These are phyloP conservation scores for Xerocomellus amylosporus DNA, from an alignment of 768 basidiomycete genomes.

Conservation along the genomic window DNA sequence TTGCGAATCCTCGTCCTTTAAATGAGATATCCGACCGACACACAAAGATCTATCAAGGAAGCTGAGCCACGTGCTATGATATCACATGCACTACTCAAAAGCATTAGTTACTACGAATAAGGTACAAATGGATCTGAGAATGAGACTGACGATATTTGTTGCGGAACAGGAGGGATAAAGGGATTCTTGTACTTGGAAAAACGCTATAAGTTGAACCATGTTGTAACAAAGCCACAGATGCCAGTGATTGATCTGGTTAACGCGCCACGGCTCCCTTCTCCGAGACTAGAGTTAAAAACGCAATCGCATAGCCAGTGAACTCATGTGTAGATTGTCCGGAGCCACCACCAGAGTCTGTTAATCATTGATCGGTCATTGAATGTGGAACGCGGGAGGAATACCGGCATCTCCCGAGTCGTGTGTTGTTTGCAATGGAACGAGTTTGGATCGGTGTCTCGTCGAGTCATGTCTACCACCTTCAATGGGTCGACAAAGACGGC, in stretches of 20 bases:
- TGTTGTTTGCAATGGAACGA: background rate
- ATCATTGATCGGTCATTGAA: too few relatives aligned
- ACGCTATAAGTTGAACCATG: background rate
- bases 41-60: background rate
- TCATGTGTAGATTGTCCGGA: background rate
- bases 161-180: background rate
- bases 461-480: conserved; percentile 2
- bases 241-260: background rate
- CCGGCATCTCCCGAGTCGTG: conserved; percentile 4
- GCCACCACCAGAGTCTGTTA: too few relatives aligned
- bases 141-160: background rate
- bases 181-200: background rate
- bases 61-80: background rate
- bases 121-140: background rate
- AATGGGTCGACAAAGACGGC: conserved; percentile 1
- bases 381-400: too few relatives aligned
- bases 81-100: background rate
- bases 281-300: background rate
- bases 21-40: background rate
- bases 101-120: background rate
- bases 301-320: background rate
- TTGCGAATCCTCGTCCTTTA: background rate
- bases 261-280: background rate
- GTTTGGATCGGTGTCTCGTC: background rate
- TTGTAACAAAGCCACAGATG: background rate